Evolutionary conservation across 768 basidiomycete species (phyloP).

Genomic region (Amanita pallidorosea): DNA sequence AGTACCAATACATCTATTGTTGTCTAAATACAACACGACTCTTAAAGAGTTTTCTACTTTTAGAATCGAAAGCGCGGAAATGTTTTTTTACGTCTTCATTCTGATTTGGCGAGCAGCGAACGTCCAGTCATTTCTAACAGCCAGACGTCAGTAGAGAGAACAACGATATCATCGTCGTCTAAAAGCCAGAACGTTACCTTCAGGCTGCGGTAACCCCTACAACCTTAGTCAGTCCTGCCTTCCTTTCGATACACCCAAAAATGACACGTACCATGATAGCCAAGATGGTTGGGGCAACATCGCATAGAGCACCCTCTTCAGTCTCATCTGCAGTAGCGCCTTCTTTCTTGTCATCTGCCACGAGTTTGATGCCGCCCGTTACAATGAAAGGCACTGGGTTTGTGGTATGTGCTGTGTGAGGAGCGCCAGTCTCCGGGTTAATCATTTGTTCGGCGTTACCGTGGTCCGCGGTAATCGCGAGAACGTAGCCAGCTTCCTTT

Average conservation of each 20-base stretch:
- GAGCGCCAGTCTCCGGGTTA: slow-evolving; percentile 71
- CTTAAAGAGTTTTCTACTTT: no score
- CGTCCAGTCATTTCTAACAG: slow-evolving; percentile 47
- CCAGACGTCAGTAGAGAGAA: neutral
- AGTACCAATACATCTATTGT: no score
- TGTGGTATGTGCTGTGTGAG: slow-evolving; percentile 88
- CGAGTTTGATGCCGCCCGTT: slow-evolving; percentile 56
- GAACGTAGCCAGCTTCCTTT: slow-evolving; percentile 74
- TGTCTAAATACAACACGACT: no score
- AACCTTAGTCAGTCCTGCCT: neutral
- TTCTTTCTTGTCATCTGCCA: slow-evolving; percentile 32
- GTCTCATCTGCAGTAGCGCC: slow-evolving; percentile 23
- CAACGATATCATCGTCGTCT: neutral
- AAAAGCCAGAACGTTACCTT: slow-evolving; percentile 28
- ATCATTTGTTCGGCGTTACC: slow-evolving; percentile 96
- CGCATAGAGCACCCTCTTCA: slow-evolving; percentile 72
- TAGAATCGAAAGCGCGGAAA: no score
- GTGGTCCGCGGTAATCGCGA: slow-evolving; percentile 87
- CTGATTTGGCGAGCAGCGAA: slow-evolving; percentile 31
- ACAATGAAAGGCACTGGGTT: slow-evolving; percentile 90
- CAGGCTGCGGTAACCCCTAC: slow-evolving; percentile 57
- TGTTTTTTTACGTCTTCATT: no score
- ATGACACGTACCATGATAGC: slow-evolving; percentile 50
- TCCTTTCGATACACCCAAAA: neutral
- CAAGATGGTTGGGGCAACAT: slow-evolving; percentile 85